Evolutionary conservation across 352 stramenopile species (phyloP).

Genomic region (Phytophthora sansomeana): DNA sequence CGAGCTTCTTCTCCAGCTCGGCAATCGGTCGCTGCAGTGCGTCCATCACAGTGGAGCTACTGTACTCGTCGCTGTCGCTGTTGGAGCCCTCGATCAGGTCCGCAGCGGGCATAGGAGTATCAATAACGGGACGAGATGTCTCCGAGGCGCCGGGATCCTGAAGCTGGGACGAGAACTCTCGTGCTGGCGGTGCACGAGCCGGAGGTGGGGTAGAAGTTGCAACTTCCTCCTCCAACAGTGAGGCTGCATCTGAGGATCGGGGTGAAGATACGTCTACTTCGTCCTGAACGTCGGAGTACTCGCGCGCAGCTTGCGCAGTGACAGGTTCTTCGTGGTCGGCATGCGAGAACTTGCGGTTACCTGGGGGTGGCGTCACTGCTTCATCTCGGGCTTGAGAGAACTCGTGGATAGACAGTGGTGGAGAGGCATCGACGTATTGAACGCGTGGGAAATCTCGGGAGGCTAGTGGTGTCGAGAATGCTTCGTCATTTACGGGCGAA

Average conservation of each 20-base stretch:
- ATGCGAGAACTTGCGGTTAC: not conserved
- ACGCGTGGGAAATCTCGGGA: not conserved
- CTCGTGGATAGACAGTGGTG: constrained; percentile 2
- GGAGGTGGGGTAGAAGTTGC: not conserved
- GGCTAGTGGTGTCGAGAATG: not conserved
- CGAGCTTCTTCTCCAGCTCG: constrained; percentile 74
- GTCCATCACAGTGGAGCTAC: constrained; percentile 31
- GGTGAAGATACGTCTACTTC: constrained; percentile 4
- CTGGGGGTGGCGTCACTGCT: not conserved
- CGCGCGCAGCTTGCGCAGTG: not conserved
- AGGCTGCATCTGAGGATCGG: not conserved
- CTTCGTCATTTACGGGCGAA: not conserved
- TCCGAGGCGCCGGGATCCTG: not conserved
- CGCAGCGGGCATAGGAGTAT: not conserved
- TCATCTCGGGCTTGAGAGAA: constrained; percentile 7
- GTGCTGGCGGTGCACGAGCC: not conserved
- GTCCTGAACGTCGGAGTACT: constrained; percentile 6
- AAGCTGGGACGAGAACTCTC: constrained; percentile 4
- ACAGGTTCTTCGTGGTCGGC: constrained; percentile 11
- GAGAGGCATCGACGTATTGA: constrained; percentile 4
- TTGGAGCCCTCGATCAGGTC: constrained; percentile 2
- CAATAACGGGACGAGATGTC: not conserved
- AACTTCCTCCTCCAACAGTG: not conserved
- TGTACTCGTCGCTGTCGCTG: constrained; percentile 34
- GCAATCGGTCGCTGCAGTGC: constrained; percentile 73